Conservation (phyloP, 306 rosid species). For the Medicago arabica region DNA sequence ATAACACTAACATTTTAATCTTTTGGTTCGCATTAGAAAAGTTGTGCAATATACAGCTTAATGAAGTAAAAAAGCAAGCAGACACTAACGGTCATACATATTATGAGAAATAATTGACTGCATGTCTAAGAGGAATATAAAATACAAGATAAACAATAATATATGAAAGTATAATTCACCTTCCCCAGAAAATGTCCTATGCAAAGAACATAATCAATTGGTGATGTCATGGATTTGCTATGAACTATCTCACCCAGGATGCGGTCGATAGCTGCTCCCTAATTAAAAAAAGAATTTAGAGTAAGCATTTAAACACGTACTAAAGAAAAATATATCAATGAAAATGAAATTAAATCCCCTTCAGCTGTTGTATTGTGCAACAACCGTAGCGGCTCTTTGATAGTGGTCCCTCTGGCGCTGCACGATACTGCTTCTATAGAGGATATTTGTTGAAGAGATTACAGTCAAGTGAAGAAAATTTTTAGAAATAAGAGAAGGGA, state of each 20-base stretch:
- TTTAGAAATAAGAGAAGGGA: slow-evolving; percentile 18
- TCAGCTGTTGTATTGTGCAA: not conserved
- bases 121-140: slow-evolving; percentile 1
- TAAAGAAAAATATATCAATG: not conserved
- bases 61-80: slow-evolving; percentile 11
- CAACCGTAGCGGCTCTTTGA: not conserved
- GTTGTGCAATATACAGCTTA: not conserved
- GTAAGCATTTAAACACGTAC: slow-evolving; percentile 9
- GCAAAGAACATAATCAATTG: slow-evolving; percentile 90
- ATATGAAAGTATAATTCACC: slow-evolving; percentile 52
- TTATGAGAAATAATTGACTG: not conserved
- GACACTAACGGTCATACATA: slow-evolving; percentile 13
- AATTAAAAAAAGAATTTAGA: slow-evolving; percentile 16
- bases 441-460: not conserved
- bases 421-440: not conserved
- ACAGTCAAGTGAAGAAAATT: slow-evolving; percentile 5
- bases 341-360: not conserved
- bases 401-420: not conserved
- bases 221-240: slow-evolving; percentile 86
- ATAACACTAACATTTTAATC: too few relatives aligned
- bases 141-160: slow-evolving; percentile 15
- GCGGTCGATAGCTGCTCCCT: slow-evolving; percentile 99
- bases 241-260: slow-evolving; percentile 96
- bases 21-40: too few relatives aligned
- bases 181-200: slow-evolving; percentile 93